Base-by-base conservation (phyloP, 176 grass and related monocot genomes). In the Aegilops sharonensis region DNA sequence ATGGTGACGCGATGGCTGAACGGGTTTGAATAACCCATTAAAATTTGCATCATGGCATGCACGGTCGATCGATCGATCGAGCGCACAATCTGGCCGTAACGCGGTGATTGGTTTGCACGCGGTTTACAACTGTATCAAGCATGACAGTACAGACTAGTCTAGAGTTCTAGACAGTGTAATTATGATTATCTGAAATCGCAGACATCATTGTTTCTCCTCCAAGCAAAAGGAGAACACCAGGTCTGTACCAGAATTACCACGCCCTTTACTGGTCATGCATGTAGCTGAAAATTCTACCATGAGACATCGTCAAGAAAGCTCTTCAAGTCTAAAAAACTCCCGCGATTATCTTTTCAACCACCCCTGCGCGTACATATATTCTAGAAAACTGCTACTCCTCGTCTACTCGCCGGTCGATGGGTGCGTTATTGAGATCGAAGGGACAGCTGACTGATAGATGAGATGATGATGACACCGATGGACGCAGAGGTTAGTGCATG, bases 181-280 rank as follows among this genome's bases (percentile, higher is more conserved):
- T 47, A 72, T 72, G 42, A 4, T 47, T 2, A 47, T 45, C 39
- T 48, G 15, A 11, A 29, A 62, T 74, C 6, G 17, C 54, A 59
- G 30, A 64, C 25, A 24, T 17, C 27, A 15, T 48, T 39, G 73
- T 57, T 83, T 86, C 23, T 78, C 81, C 72, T 64, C 84, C 79
- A 90, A 83, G 84, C 57, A 90, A 84, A 83, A 29, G 9, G 43
- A 79, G 56, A 83, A 36, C 67, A 82, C 70, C 11, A 8, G 42
- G 73, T 83, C 73, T 18, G n/a, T 9, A 52, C 89, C 40, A 20
- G 84, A 90, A 90, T 60, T 90, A 90, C 85, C 85, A 36, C 47
- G 48, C 31, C n/a, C 25, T 42, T 83, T 83, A 7, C 40, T 86
- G 35, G 67, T 9, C 39, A 48, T 21, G 37, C 47, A 68, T 72